Base-by-base conservation (phyloP, 176 grass and related monocot genomes). In the Cenchrus purpureus region DNA sequence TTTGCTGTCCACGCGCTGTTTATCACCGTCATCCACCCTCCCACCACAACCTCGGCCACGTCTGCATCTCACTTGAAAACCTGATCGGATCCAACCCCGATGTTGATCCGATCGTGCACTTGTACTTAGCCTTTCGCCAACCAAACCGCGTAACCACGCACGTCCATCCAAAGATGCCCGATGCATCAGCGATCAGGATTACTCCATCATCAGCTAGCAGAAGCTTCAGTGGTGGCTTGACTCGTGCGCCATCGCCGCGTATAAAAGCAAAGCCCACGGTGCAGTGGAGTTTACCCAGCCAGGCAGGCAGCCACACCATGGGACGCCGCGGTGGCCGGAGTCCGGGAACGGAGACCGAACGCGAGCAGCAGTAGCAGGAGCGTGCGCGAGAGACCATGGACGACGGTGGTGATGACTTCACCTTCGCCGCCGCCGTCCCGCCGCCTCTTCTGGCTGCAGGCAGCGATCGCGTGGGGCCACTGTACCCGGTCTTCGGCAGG, bases 401-500 rank as follows among this genome's bases (percentile, higher is more conserved):
- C 73, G 56, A 86, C 22, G 75, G 4, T 4, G 37, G 37, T 40
- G 37, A 44, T 3, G 85, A 51, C 50, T 85, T 85, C 84, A 90
- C 89, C 84, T 90, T 90, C 80, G 80, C 80, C 53, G 68, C 73
- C 49, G 79, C 49, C 49, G 74, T 49, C 16, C 58, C 59, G 20
- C 59, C 74, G 34, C 13, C 37, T 12, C 32, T 58, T 32, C 8
- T 70, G 7, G 7, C 78, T 2, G 60, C 17, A 13, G 72, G 6
- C 20, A 52, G 60, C 28, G 82, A 43, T 48, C 71, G 43, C 44
- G 7, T 73, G 31, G 70, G 87, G 74, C 69, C 68, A 19, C 37
- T 86, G 80, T 95, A 95, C 86, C 96, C 89, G 4, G 61, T 98
- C 50, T 98, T 95, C 66, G 87, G 88, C 40, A 88, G 90, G 6